These are phyloP conservation scores for Saturnispora bothae DNA, from an alignment of 805 yeast species.

Conservation along the genomic window DNA sequence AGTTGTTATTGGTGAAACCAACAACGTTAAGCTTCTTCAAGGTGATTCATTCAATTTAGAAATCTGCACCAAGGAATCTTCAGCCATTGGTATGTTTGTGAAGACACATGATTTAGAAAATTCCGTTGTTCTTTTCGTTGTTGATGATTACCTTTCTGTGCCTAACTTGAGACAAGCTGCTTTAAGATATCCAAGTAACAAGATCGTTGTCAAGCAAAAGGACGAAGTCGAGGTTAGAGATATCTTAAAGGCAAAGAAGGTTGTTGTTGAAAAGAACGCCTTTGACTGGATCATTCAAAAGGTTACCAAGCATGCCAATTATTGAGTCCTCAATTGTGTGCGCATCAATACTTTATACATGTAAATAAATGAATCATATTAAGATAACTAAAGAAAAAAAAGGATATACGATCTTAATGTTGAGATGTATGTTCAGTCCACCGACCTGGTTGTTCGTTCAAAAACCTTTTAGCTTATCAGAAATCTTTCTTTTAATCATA, in stretches of 20 bases:
- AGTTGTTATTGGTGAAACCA: slow-evolving; percentile 47
- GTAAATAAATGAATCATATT: too few relatives aligned
- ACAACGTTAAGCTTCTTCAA: slow-evolving; percentile 10
- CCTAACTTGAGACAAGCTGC: slow-evolving; percentile 53
- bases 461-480: too few relatives aligned
- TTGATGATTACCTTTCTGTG: slow-evolving; percentile 34
- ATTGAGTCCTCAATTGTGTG: slow-evolving; percentile 8
- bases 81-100: slow-evolving; percentile 28
- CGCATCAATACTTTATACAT: too few relatives aligned
- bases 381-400: too few relatives aligned
- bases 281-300: slow-evolving; percentile 46
- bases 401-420: too few relatives aligned
- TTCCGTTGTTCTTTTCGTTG: slow-evolving; percentile 57
- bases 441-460: too few relatives aligned
- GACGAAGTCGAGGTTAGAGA: slow-evolving; percentile 81
- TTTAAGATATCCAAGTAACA: slow-evolving; percentile 34
- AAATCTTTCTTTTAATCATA: too few relatives aligned
- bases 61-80: slow-evolving; percentile 22
- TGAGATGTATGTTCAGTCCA: too few relatives aligned
- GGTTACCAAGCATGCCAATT: slow-evolving; percentile 16
- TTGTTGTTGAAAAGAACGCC: slow-evolving; percentile 64
- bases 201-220: slow-evolving; percentile 56
- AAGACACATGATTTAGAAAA: slow-evolving; percentile 38
- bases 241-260: slow-evolving; percentile 64
- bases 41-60: slow-evolving; percentile 24